Percentiles rank a stretch among this genome's conserved stretches.
These are phyloP conservation scores for Carex kokanica DNA, from an alignment of 176 grass and related monocot species.

Conservation along the genomic window DNA sequence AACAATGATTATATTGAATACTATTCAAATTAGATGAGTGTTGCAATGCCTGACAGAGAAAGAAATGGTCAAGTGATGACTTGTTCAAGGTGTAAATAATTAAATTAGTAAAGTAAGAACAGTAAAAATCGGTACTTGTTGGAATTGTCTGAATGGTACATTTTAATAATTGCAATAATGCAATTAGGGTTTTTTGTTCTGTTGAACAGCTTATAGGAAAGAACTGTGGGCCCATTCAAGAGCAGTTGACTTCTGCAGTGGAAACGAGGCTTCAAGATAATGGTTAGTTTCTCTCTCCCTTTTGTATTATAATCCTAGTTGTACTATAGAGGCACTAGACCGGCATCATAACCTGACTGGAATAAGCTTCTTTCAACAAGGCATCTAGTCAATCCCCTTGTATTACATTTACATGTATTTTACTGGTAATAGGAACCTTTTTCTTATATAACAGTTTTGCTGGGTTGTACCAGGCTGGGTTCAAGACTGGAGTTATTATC, in stretches of 20 bases:
- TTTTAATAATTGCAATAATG: neutral
- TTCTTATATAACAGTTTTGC: neutral
- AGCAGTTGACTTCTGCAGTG: neutral
- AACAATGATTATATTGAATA: neutral
- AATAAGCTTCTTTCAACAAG: neutral
- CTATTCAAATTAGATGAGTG: neutral
- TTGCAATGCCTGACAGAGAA: neutral
- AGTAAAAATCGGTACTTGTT: neutral
- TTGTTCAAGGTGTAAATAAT: neutral
- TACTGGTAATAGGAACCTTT: neutral
- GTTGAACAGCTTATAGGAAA: slow-evolving; percentile 28
- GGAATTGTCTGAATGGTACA: neutral
- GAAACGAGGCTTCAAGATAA: neutral
- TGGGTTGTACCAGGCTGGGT: neutral
- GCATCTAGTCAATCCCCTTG: neutral
- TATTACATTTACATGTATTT: neutral
- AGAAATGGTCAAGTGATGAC: neutral
- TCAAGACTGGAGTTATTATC: neutral
- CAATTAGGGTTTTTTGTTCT: neutral
- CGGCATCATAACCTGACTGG: neutral
- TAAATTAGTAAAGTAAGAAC: neutral
- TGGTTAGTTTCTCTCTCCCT: neutral
- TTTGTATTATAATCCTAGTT: neutral
- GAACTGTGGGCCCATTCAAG: neutral
- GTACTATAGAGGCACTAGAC: neutral